Base-by-base conservation (phyloP, 2,329 filamentous ascomycete genomes). In the Colletotrichum lupini region DNA sequence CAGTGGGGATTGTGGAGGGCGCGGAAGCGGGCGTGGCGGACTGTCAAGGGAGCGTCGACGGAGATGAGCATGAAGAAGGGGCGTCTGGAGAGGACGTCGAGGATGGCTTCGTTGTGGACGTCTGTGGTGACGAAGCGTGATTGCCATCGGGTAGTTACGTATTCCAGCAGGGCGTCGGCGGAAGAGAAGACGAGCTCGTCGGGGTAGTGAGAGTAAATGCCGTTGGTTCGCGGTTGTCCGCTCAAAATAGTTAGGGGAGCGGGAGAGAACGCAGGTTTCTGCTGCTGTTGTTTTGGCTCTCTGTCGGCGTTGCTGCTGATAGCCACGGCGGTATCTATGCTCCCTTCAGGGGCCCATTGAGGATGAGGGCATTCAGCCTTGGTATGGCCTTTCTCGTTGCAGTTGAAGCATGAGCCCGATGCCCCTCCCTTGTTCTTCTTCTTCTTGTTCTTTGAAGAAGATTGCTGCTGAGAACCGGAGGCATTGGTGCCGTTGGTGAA, bases 21-120 rank as follows among this genome's bases (percentile, higher is more conserved):
- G 75, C 90, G 91, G 85, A 93, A 95, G 58, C 97, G 92, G 77
- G 89, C 88, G 94, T 94, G 98, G 65, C 97, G 93, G 57, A 96
- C 87, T 62, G 90, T 93, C 58, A 98, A 88, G 1, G 97, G 97
- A 5, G 95, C 96, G 82, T 98, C 96, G 60, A 98, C 92, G 81
- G 94, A 96, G 79, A 99, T 87, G 42, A 98, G 90, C 62, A 99
- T 89, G 86, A 98, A 98, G 85, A 98, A 98, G 1, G 97, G 97
- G 8, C 97, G 90, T 24, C 92, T 89, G 73, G 92, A 85, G 63
- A 98, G 91, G 28, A 91, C 88, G 77, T 98, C 94, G 5, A 98
- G 89, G 8, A 92, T 89, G 3, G 83, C 81, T 77, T 95, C 93
- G 76, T 92, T 91, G 84, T 92, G 90, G 75, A 98, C 92, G 79